Base-by-base conservation (phyloP, 2,329 filamentous ascomycete species). In the Westerdykella sp. region DNA sequence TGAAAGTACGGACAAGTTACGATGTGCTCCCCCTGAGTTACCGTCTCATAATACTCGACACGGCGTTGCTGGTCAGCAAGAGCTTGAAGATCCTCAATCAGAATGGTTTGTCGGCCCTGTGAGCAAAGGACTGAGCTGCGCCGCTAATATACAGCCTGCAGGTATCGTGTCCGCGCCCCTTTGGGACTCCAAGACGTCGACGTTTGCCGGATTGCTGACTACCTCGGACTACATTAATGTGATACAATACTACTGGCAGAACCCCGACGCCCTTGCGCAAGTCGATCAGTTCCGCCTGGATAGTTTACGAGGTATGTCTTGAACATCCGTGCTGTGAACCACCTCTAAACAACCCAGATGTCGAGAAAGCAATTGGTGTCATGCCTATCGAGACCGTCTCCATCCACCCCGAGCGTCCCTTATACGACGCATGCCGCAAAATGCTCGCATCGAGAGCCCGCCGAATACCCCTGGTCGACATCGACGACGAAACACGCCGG, bases 221-320 rank as follows among this genome's bases (percentile, higher is more conserved):
- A 93, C 89, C 50, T 95, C 89, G 48, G 93, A 98, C 70, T 98
- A 93, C 67, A 94, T 98, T 71, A 98, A 98, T 62, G 85, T 98
- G 44, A 95, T 98, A 34, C 91, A 97, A 67, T 98, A 98, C 70
- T 97, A 98, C 74, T 96, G 89, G 76, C 90, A 97, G 69, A 94
- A 93, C 57, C 93, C 91, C 2, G 87, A 95, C 54, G 85, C 90
- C 45, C 79, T 97, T 48, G 81, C 83, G 53, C 83, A 91, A 63
- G 86, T 98, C 57, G 93, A 97, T 54, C 87, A 95, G 67, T 96
- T 98, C 66, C 84, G 88, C 37, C 73, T 98, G 49, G 91, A 87
- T 70, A 95, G 88, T 63, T 78, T 98, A 45, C 80, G 91, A 78
- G 87, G 90, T 95, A 74, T 46, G 74, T 57, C 40, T 11, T 9